Conservation (phyloP, 148 eudicot genomes). For the Silene uniflora region DNA sequence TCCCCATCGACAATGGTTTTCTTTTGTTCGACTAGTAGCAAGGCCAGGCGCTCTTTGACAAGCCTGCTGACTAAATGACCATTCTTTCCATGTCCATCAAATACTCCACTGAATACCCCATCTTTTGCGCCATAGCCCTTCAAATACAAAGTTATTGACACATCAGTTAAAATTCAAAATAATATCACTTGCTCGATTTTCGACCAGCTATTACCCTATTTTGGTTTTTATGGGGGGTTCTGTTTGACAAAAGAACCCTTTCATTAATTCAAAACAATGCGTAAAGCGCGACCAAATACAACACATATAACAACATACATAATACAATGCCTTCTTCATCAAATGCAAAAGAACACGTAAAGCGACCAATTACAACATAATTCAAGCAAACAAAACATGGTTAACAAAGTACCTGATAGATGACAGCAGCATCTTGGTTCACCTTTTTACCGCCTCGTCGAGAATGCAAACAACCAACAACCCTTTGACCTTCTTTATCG, state of each 20-base stretch:
- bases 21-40: conserved; percentile 34
- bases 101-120: conserved; percentile 67
- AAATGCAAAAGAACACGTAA: no score
- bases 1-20: not conserved
- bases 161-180: no score
- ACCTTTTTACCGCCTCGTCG: conserved; percentile 24
- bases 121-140: conserved; percentile 33
- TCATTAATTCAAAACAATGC: no score
- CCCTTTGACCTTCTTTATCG: conserved; percentile 14
- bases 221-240: no score
- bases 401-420: conserved; percentile 19
- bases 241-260: no score
- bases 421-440: conserved; percentile 28
- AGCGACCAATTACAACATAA: not conserved
- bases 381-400: not conserved
- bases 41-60: conserved; percentile 58
- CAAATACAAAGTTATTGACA: not conserved
- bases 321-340: no score
- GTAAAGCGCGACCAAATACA: no score
- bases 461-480: conserved; percentile 16
- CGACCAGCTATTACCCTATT: no score
- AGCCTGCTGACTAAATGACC: conserved; percentile 76
- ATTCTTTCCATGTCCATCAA: conserved; percentile 84
- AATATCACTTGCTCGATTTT: no score
- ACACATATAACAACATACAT: no score